A percentile compares a stretch with the other conserved stretches of the same genome.
Conservation (phyloP, 2,329 filamentous ascomycete genomes). For the Chaetothyriales sp. region DNA sequence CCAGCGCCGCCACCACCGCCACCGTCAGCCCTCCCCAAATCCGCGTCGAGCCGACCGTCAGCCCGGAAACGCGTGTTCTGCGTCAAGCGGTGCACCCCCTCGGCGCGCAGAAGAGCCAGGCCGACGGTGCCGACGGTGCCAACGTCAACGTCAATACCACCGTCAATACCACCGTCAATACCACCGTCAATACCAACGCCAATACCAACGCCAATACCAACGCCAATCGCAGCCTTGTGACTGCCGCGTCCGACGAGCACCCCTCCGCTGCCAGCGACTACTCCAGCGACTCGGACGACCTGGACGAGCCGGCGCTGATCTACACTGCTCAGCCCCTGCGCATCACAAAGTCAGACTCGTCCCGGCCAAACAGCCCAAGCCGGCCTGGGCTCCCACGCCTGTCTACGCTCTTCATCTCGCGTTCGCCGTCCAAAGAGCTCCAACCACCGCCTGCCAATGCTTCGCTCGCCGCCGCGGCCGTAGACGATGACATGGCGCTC, state of each 20-base stretch:
- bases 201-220: not conserved
- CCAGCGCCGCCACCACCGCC: slow-evolving; percentile 30
- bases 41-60: not conserved
- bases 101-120: not conserved
- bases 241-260: not conserved
- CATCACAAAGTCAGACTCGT: not conserved
- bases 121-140: not conserved
- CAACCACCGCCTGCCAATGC: not conserved
- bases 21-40: not conserved
- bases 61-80: not conserved
- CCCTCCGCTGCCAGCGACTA: not conserved
- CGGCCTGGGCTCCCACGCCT: not conserved
- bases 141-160: not conserved
- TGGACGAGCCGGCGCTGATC: not conserved
- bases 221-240: not conserved
- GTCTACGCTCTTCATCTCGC: not conserved
- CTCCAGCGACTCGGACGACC: not conserved
- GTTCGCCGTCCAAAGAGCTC: not conserved
- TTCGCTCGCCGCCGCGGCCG: slow-evolving; percentile 3
- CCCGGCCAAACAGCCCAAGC: not conserved
- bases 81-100: not conserved
- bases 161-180: not conserved
- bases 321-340: not conserved
- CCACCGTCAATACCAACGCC: not conserved
- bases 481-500: slow-evolving; percentile 27